Percentiles rank a stretch among this genome's conserved stretches.
phyloP scores from a whole-genome alignment of 148 eudicot genomes.

The Suaeda aralocaspica region DNA sequence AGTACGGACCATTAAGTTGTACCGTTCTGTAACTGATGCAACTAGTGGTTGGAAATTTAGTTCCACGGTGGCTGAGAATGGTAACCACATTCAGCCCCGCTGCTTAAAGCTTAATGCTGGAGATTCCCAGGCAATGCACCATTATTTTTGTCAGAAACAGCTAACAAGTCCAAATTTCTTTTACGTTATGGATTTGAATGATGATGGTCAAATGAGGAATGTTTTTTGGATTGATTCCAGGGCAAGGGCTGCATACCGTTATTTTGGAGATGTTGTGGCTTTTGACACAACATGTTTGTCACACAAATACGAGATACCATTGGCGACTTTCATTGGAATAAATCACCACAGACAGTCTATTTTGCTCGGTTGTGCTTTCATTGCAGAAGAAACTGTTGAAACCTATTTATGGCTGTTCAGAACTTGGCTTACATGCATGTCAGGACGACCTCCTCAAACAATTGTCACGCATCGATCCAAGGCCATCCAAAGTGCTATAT shows the following conservation, averaged over 20 bases:
- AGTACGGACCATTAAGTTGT: conserved; percentile 71
- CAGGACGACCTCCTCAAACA: conserved; percentile 72
- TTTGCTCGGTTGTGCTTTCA: conserved; percentile 68
- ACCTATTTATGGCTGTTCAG: conserved; percentile 70
- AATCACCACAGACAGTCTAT: conserved; percentile 72
- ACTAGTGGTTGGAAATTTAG: conserved; percentile 33
- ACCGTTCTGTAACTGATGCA: conserved; percentile 47
- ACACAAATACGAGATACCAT: conserved; percentile 47
- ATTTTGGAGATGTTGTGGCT: conserved; percentile 69
- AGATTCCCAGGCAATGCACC: conserved; percentile 41
- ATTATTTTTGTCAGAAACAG: conserved; percentile 51
- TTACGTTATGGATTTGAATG: conserved; percentile 66
- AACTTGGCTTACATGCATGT: conserved; percentile 77
- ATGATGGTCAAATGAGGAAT: conserved; percentile 67
- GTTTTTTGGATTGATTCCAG: conserved; percentile 80
- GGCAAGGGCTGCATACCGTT: conserved; percentile 64
- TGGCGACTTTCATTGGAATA: conserved; percentile 57
- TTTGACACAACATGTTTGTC: conserved; percentile 64
- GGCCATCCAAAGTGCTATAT: conserved; percentile 49
- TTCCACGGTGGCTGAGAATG: conserved; percentile 33
- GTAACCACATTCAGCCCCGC: conserved; percentile 30
- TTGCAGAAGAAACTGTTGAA: conserved; percentile 60
- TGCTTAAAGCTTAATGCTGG: conserved; percentile 50
- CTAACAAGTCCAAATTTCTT: conserved; percentile 65
- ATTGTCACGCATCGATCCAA: conserved; percentile 50